phyloP scores from a whole-genome alignment of 768 basidiomycete species.

The Sutorius australiensis region DNA sequence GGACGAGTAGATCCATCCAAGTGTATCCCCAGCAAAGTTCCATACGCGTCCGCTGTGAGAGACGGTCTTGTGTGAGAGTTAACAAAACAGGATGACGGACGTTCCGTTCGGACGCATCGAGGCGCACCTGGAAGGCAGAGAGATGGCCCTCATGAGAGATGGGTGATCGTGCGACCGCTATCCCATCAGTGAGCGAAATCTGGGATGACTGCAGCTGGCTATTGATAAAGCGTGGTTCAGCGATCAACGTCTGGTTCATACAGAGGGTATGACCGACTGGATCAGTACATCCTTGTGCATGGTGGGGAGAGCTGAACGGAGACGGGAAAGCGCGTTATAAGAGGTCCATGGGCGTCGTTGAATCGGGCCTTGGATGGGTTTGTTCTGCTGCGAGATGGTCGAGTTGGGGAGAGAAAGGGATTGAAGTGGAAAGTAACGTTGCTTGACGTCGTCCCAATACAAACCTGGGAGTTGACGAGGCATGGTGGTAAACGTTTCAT shows the following conservation, averaged over 20 bases:
- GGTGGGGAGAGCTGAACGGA: constrained; percentile 18
- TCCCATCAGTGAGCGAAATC: constrained; percentile 36
- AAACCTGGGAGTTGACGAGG: constrained; percentile 52
- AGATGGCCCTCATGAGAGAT: constrained; percentile 33
- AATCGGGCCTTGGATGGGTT: neutral
- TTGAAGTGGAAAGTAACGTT: constrained; percentile 55
- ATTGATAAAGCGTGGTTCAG: neutral
- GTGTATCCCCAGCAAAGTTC: constrained; percentile 48
- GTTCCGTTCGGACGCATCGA: neutral
- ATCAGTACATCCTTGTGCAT: constrained; percentile 21
- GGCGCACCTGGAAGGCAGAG: constrained; percentile 48
- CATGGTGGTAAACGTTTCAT: constrained; percentile 30
- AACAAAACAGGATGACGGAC: neutral
- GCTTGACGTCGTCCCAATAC: constrained; percentile 48
- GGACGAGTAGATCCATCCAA: constrained; percentile 49
- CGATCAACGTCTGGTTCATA: neutral
- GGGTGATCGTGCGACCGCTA: constrained; percentile 21
- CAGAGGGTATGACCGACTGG: constrained; percentile 20
- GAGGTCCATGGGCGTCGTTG: neutral
- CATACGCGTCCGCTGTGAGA: constrained; percentile 30
- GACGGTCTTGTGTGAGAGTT: constrained; percentile 29
- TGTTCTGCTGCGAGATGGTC: neutral
- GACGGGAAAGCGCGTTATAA: constrained; percentile 5
- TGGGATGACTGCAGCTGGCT: constrained; percentile 43
- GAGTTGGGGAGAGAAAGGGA: neutral